Percentiles rank a stretch among this genome's conserved stretches.
Evolutionary conservation across 345 rosid species (phyloP).

Genomic region (Syzygium oleosum): DNA sequence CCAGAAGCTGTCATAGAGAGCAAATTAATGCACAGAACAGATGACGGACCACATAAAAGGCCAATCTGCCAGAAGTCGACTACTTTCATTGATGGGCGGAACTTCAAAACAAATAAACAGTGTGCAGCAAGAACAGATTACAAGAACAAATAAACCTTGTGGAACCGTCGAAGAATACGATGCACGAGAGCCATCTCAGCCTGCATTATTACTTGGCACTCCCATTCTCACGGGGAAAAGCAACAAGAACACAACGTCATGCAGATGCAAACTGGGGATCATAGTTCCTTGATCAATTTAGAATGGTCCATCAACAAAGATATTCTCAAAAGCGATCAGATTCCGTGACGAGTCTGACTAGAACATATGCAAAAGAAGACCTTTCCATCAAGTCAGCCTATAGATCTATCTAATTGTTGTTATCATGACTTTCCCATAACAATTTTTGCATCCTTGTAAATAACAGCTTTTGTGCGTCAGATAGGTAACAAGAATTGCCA

Average conservation of each 20-base stretch:
- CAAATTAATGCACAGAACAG: background rate
- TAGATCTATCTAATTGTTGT: background rate
- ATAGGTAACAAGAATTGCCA: background rate
- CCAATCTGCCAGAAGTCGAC: background rate
- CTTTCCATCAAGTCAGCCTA: background rate
- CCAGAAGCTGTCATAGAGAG: background rate
- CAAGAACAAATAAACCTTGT: background rate
- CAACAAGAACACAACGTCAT: background rate
- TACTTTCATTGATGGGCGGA: background rate
- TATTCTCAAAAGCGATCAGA: background rate
- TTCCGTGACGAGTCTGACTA: background rate
- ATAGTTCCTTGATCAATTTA: background rate
- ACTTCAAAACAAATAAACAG: background rate
- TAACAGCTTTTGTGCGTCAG: background rate
- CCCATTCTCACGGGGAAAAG: background rate
- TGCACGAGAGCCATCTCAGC: background rate
- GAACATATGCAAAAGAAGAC: background rate
- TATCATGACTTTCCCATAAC: background rate
- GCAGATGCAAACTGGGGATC: background rate
- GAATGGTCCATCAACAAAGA: background rate
- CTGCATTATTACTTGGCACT: background rate
- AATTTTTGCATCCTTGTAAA: background rate
- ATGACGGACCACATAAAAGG: background rate
- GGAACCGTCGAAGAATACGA: background rate
- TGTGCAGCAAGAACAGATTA: background rate